Base-by-base conservation (phyloP, 352 stramenopile genomes). In the Phytopythium chamaehyphon region DNA sequence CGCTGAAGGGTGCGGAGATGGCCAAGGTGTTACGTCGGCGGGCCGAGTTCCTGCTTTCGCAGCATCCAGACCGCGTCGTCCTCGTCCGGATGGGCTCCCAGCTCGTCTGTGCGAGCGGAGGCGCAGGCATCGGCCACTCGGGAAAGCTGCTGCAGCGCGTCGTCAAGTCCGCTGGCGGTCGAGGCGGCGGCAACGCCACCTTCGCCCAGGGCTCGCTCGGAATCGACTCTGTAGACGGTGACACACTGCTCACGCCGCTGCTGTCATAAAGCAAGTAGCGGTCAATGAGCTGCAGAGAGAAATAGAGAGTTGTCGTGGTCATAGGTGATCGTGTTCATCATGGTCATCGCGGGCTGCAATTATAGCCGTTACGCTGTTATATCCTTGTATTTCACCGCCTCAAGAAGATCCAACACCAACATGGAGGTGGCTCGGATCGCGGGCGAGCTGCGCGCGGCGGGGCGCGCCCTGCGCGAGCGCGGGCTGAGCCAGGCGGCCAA, bases 401-500 rank as follows among this genome's bases (percentile, higher is more conserved):
- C n/a, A n/a, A n/a, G n/a, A n/a, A n/a, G n/a, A n/a, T n/a, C n/a
- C 10, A 28, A 28, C 18, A 45, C 18, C 15, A 21, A 45, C 39
- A 28, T 45, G 39, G n/a, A 51, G 1, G 57, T 62, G 53, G 47
- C 31, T 8, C 45, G 61, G 24, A 55, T 55, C 35, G 59, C 77
- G 46, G 57, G 59, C 39, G 68, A 87, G 51, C 62, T 89, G 51
- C 76, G 78, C 35, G 55, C 51, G 22, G 76, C 76, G 28, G 69
- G 82, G 61, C 54, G 57, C 6, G 68, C 80, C 21, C 55, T 91
- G 44, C 65, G 76, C 28, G 58, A 64, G 21, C 73, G 80, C 8
- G 83, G 83, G 0, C 64, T 93, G 26, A 86, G 81, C 45, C 71
- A 90, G 15, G 79, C 74, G 24, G 70, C 76, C 36, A 70, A 81